These are phyloP conservation scores for Emericellopsis terricola DNA, from an alignment of 495 filamentous ascomycete genomes.

Conservation along the genomic window DNA sequence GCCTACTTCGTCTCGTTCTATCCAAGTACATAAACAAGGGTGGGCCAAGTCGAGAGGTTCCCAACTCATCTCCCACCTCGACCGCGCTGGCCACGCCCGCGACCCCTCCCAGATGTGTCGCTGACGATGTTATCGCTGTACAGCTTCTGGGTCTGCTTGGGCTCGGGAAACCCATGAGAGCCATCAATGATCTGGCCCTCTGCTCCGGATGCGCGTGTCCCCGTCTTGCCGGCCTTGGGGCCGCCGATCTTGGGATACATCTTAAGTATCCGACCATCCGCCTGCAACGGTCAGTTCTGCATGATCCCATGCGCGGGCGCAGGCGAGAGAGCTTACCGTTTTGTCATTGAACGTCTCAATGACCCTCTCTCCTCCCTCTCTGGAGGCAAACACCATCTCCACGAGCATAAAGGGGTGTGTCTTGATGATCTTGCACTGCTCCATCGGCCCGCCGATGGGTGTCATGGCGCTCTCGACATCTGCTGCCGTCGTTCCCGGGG, in stretches of 20 bases:
- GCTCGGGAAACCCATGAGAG: conserved; percentile 38
- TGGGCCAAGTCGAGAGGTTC: too few species aligned
- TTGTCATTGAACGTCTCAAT: conserved; percentile 77
- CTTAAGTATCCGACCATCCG: conserved; percentile 66
- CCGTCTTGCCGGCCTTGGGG: conserved; percentile 7
- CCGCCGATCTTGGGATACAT: conserved; percentile 49
- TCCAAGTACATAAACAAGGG: too few species aligned
- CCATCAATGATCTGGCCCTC: conserved; percentile 36
- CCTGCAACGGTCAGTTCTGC: conserved; percentile 25
- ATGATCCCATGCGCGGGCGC: not conserved
- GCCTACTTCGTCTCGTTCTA: too few species aligned
- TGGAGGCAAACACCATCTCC: conserved; percentile 67
- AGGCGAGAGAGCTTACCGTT: conserved; percentile 34
- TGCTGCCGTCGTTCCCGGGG: conserved; percentile 78
- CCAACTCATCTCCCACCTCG: conserved; percentile 4
- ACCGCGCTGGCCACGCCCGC: conserved; percentile 12
- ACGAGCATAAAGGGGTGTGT: conserved; percentile 63
- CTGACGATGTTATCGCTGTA: conserved; percentile 20
- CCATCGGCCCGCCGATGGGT: conserved; percentile 49
- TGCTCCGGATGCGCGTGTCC: conserved; percentile 5
- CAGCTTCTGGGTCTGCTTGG: conserved; percentile 30
- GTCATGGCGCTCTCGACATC: conserved; percentile 82
- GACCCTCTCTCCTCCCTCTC: conserved; percentile 58
- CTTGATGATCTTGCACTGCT: conserved; percentile 52
- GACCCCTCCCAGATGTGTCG: conserved; percentile 13